These are phyloP conservation scores for Vaccinium myrtillus DNA, from an alignment of 148 eudicot genomes.

Conservation along the genomic window DNA sequence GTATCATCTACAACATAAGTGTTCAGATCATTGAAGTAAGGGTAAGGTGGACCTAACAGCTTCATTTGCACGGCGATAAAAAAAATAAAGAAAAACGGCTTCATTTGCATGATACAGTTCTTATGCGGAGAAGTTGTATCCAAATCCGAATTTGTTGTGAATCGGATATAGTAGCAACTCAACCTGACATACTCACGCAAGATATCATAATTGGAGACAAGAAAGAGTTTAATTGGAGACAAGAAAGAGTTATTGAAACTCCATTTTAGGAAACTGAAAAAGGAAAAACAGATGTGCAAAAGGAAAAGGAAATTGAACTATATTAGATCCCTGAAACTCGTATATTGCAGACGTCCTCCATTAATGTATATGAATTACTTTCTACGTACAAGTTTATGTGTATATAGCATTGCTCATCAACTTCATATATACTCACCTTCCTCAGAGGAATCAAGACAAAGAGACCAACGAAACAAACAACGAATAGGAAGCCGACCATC, in stretches of 20 bases:
- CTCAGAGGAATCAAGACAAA: slow-evolving; percentile 82
- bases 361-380: background rate
- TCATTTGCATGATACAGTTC: no score
- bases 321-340: background rate
- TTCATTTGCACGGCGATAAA: background rate
- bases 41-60: background rate
- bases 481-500: slow-evolving; percentile 70
- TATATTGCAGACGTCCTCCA: background rate
- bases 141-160: background rate
- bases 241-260: background rate
- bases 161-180: background rate
- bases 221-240: no score
- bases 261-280: background rate
- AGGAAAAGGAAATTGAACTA: no score
- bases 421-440: slow-evolving; percentile 42
- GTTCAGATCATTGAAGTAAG: background rate
- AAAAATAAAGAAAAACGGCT: no score
- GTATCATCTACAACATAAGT: background rate
- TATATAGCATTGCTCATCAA: background rate
- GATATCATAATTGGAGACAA: no score
- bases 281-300: no score
- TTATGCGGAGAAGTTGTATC: background rate
- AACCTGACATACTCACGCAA: background rate
- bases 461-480: slow-evolving; percentile 79
- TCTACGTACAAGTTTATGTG: background rate